Conservation (phyloP, 495 filamentous ascomycete genomes). For the Penicillium turbatum region DNA sequence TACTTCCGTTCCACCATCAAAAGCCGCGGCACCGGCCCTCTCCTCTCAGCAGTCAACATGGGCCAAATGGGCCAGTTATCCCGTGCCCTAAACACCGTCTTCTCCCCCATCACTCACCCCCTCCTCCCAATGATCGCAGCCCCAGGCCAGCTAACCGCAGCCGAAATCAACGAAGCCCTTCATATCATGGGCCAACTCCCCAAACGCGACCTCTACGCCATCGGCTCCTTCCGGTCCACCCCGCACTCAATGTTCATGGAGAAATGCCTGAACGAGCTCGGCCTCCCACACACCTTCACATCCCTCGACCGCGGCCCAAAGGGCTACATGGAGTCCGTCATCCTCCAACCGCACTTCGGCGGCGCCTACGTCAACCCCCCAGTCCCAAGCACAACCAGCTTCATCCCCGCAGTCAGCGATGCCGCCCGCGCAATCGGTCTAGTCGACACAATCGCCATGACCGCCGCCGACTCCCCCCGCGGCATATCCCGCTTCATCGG, state of each 20-base stretch:
- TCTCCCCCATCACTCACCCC: constrained; percentile 82
- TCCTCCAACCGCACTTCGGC: constrained; percentile 67
- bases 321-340: constrained; percentile 59
- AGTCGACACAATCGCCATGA: constrained; percentile 72
- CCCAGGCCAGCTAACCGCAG: constrained; percentile 75
- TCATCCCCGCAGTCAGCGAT: constrained; percentile 63
- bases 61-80: constrained; percentile 78
- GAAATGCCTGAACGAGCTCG: constrained; percentile 83
- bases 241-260: constrained; percentile 80
- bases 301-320: constrained; percentile 67
- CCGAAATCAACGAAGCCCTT: constrained; percentile 75
- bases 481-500: constrained; percentile 53
- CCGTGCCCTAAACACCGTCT: constrained; percentile 73
- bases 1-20: constrained; percentile 78
- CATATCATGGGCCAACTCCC: constrained; percentile 76
- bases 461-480: constrained; percentile 29
- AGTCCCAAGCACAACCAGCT: constrained; percentile 45
- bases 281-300: constrained; percentile 73
- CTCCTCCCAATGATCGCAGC: constrained; percentile 79
- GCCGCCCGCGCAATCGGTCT: constrained; percentile 71
- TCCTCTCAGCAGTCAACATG: constrained; percentile 82
- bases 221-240: constrained; percentile 65
- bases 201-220: constrained; percentile 73
- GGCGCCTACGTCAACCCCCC: constrained; percentile 75
- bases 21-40: constrained; percentile 58